Conservation (phyloP, 306 rosid species). For the Senna tora region DNA sequence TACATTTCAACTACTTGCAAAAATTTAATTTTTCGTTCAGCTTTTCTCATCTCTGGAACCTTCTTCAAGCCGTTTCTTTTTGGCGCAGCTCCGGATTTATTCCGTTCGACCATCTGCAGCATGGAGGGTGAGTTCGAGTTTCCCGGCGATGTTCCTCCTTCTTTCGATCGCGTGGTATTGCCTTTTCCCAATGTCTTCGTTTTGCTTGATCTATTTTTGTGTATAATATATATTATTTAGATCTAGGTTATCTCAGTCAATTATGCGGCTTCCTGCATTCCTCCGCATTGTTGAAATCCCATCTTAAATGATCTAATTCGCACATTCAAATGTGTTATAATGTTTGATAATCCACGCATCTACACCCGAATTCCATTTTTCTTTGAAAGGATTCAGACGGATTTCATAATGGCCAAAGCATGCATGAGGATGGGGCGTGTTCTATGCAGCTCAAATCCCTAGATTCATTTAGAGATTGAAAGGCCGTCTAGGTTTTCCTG, state of each 20-base stretch:
- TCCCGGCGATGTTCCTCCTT: conserved; percentile 49
- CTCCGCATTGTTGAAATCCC: not conserved
- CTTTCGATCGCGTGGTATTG: conserved; percentile 56
- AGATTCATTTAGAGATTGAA: not conserved
- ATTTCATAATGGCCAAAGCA: not conserved
- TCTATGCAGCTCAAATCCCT: conserved; percentile 29
- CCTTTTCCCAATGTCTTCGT: not conserved
- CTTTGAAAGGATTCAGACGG: not conserved
- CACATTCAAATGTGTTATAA: not conserved
- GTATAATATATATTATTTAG: not conserved
- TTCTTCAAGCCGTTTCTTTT: conserved; percentile 4
- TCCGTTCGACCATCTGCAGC: not conserved
- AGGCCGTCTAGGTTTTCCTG: not conserved
- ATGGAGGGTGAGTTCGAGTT: conserved; percentile 57
- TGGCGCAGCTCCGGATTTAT: not conserved
- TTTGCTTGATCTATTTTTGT: not conserved
- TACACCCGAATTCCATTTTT: not conserved
- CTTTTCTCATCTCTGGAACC: conserved; percentile 19
- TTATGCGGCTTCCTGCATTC: not conserved
- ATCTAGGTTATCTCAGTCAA: not conserved
- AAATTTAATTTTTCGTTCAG: too few relatives aligned
- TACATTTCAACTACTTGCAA: too few relatives aligned
- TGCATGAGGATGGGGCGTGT: not conserved
- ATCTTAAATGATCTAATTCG: not conserved
- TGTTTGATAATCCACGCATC: not conserved